phyloP scores from a whole-genome alignment of 1,284 basidiomycete species.

The Anthracocystis walkeri region DNA sequence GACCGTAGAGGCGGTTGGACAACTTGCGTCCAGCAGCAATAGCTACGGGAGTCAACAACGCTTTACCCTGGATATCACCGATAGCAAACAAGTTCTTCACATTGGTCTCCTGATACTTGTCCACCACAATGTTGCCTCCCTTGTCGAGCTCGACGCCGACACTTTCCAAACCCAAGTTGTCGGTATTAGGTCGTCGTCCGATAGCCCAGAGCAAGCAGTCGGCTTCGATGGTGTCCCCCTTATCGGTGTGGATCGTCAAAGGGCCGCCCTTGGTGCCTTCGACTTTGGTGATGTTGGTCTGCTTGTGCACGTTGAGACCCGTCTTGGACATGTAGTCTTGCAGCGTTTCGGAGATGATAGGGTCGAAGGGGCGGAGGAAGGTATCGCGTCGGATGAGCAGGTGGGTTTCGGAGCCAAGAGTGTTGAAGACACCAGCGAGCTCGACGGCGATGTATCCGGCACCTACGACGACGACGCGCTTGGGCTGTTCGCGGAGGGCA shows the following conservation, averaged over 20 bases:
- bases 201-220: slow-evolving; percentile 95
- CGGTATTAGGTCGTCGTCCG: slow-evolving; percentile 85
- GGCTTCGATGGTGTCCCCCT: slow-evolving; percentile 82
- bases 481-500: slow-evolving; percentile 87
- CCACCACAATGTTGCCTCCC: slow-evolving; percentile 85
- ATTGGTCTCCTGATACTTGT: slow-evolving; percentile 84
- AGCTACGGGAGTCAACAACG: slow-evolving; percentile 94
- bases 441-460: slow-evolving; percentile 98
- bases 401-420: slow-evolving; percentile 80
- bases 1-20: slow-evolving; percentile 90
- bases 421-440: slow-evolving; percentile 68
- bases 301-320: slow-evolving; percentile 87
- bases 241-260: slow-evolving; percentile 67
- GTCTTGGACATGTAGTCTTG: slow-evolving; percentile 95
- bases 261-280: slow-evolving; percentile 72
- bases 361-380: slow-evolving; percentile 93
- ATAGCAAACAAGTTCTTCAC: slow-evolving; percentile 82
- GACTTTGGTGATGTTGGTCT: slow-evolving; percentile 80
- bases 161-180: slow-evolving; percentile 81
- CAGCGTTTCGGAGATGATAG: slow-evolving; percentile 83
- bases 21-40: slow-evolving; percentile 93
- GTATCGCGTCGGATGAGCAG: slow-evolving; percentile 88
- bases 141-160: slow-evolving; percentile 81
- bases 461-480: slow-evolving; percentile 91
- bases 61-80: slow-evolving; percentile 93